Evolutionary conservation across 2,329 filamentous ascomycete species (phyloP), one percentile per base, ranked within the genome.

Genomic region (Aureobasidium sp.): DNA sequence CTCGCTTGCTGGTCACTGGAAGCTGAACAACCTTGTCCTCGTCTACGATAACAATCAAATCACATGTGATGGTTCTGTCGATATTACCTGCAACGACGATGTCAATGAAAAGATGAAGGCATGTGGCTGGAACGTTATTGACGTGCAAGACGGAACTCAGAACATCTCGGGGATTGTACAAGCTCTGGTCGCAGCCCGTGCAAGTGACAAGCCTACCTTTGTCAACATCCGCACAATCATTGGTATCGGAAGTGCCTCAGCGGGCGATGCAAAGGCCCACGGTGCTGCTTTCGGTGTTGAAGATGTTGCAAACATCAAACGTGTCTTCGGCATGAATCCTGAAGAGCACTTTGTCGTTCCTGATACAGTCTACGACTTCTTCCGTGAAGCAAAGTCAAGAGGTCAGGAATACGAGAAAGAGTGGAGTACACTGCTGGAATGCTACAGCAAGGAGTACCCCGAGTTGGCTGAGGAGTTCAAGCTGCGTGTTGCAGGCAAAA

Each of bases 1-100:
- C 57, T 78, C 79, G n/a, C 75, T 84, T 13, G 82, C 82, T 4
- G 82, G 81, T 2, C 80, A 84, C 68, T 78, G 76, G 73, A 76
- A 73, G 65, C 73, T 85, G 25, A 78, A 82, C 72, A 85, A 85
- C 66, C 72, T 85, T 3, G 78, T 77, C 16, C 72, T 85, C 32
- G 79, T 84, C 58, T 85, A 84, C 65, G 83, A 85, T 66, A 83
- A 85, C 70, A 85, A 85, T 67, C 79, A 83, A 66, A 75, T 85
- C 50, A 84, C 82, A 8, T 84, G 82, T 66, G 82, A 84, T 63
- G 82, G 82, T 0, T 77, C 76, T 3, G 77, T 83, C 11, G 81
- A 83, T 69, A 71, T 78, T 62, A 74, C 74, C 6, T 81, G 79
- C 63, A 79, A 76, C 0, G 82, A 85, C 64, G 81, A 85, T 53